Evolutionary conservation across 306 rosid genomes (phyloP), one percentile per base, ranked within the genome.

Genomic region (Acmispon strigosus): DNA sequence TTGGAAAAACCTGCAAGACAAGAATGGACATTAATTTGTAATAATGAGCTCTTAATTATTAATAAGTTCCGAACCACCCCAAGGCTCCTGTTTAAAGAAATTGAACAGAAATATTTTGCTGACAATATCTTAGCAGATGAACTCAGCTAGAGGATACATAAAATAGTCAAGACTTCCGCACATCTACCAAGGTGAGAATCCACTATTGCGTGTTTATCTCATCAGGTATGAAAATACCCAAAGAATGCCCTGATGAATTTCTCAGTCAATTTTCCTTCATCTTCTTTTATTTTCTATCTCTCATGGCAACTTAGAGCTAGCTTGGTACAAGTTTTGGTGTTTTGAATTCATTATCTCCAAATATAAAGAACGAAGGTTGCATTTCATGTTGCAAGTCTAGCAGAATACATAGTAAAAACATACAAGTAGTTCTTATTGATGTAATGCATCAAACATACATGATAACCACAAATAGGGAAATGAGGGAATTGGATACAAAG

Each of bases 1-100:
- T 87, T 44, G 98, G 98, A 72, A 90, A 93, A 79, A 90, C 88
- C 97, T 93, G 89, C 58, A 83, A 81, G 54, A 81, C 27, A 22
- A 22, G 27, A 22, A 22, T 22, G 27, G 27, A 22, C 62, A 70
- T 70, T 43, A 75, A 15, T 36, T 7, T 42, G 44, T 60, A 51
- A 20, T 16, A 42, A 50, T 6, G 7, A 45, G 52, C 49, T 52
- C 11, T 32, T 14, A 59, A 19, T 12, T 1, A 43, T 7, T 50
- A 22, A 22, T 22, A 22, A 22, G 2, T 22, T 22, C 27, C 27
- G 27, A 50, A 50, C 55, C 24, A 59, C 70, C 72, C 59, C 1
- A 16, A 19, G 34, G 70, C 29, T 4, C 19, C 44, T 34, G 44
- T 44, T 18, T 52, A 50, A 71, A 58, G 54, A 72, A 63, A 55